Percentiles rank a stretch among this genome's conserved stretches.
These are phyloP conservation scores for Tricladium varicosporioides DNA, from an alignment of 2,329 filamentous ascomycete species.

Conservation along the genomic window DNA sequence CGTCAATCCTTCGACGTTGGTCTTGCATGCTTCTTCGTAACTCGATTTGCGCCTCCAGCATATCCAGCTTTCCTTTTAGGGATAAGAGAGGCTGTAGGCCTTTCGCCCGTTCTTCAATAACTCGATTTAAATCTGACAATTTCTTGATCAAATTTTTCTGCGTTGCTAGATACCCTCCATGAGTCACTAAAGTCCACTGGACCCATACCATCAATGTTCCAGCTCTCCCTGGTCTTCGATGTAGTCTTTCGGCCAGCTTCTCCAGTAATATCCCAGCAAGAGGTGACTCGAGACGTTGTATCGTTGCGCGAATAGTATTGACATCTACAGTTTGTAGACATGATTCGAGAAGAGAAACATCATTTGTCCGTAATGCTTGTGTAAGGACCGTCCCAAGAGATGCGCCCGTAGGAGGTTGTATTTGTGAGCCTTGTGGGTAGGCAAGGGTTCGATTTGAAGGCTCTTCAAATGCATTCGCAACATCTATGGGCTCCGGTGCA, in stretches of 20 bases:
- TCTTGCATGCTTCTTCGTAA: slow-evolving; percentile 69
- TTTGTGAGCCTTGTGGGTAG: slow-evolving; percentile 24
- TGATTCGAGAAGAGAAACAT: slow-evolving; percentile 83
- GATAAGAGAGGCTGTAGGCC: slow-evolving; percentile 80
- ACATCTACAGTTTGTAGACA: slow-evolving; percentile 81
- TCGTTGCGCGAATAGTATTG: slow-evolving; percentile 78
- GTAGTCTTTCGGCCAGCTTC: slow-evolving; percentile 82
- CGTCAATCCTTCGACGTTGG: slow-evolving; percentile 37
- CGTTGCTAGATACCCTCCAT: slow-evolving; percentile 85
- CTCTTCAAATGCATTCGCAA: slow-evolving; percentile 57
- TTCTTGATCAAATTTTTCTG: slow-evolving; percentile 80
- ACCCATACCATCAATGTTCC: slow-evolving; percentile 93
- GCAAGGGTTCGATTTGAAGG: slow-evolving; percentile 18
- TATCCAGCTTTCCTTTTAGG: slow-evolving; percentile 92
- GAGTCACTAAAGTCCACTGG: slow-evolving; percentile 88
- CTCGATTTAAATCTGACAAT: slow-evolving; percentile 76
- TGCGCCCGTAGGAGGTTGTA: slow-evolving; percentile 59
- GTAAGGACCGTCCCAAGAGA: slow-evolving; percentile 91
- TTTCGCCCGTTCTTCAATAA: slow-evolving; percentile 81
- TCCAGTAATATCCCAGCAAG: slow-evolving; percentile 77
- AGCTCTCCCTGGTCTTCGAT: slow-evolving; percentile 83
- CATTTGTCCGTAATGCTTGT: slow-evolving; percentile 90
- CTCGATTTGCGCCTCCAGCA: slow-evolving; percentile 87
- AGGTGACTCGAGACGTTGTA: slow-evolving; percentile 83
- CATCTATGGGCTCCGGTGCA: slow-evolving; percentile 73